Base-by-base conservation (phyloP, 2,329 filamentous ascomycete species). In the Nemania sp. region DNA sequence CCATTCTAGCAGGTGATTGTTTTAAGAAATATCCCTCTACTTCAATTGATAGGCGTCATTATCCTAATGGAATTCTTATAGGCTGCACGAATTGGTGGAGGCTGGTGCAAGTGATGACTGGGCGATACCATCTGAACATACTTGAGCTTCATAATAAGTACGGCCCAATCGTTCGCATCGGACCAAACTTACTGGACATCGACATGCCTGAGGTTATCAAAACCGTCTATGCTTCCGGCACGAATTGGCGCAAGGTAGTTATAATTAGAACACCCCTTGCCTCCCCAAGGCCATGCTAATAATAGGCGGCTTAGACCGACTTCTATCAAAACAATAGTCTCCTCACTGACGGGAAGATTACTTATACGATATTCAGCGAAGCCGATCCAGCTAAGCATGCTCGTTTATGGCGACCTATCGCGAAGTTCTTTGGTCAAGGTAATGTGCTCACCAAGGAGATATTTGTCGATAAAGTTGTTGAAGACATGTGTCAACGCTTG, bases 141-240 rank as follows among this genome's bases (percentile, higher is more conserved):
- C 43, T 68, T 77, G 3, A 50, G 29, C 48, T 50, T 6, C 75
- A 77, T 57, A 68, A 74, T n/a, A 72, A 73, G 49, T 73, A 77
- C 60, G 75, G 76, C 1, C 74, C 75, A 1, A 67, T 76, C 43
- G 71, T 78, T 18, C 73, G 75, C 13, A 73, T 77, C 40, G 75
- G 71, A 1, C 76, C 76, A 6, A 73, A 74, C 37, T 50, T 68
- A 13, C 29, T 74, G 0, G 69, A 71, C 25, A 59, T 75, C 2
- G 68, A 72, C 54, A 46, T 65, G 2, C 70, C 71, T 10, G 65
- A 67, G 34, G 54, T 74, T 51, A 63, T 72, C 60, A 73, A 73
- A 57, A 71, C 71, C 2, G 63, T 77, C 18, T 77, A 76, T 61
- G 68, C 67, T 59, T 71, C 70, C 18, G 69, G 75, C 50, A 70